Base-by-base conservation (phyloP, 305 asterid species). In the Solanum hybrid region DNA sequence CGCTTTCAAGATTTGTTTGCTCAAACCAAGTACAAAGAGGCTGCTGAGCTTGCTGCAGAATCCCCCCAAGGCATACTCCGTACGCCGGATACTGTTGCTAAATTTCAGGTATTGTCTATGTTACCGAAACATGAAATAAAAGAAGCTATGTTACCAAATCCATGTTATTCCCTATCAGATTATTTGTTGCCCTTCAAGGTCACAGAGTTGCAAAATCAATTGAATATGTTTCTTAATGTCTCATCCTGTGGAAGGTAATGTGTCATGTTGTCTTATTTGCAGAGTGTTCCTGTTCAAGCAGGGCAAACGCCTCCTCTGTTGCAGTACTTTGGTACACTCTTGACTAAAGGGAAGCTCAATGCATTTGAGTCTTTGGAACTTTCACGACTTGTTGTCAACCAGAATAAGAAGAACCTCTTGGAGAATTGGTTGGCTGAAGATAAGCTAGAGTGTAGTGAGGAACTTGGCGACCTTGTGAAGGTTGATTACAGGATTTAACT, bases 231-330 rank as follows among this genome's bases (percentile, higher is more conserved):
- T 56, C 88, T 56, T 85, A 85, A 13, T 56, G 72, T 12, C 45
- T 31, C 38, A 56, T 85, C 42, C 45, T 88, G 66, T 51, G 38
- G 37, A 88, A n/a, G 38, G 24, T 88, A 31, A 88, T 35, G 38
- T 78, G 37, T n/a, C 66, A 51, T 78, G 75, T 56, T 91, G 40
- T 89, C 29, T 51, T 89, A 32, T 90, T 90, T 92, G 93, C 94
- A 98, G 99, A 98, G 99, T 88, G 99, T 98, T 88, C 99, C 99
- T 91, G 99, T 97, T 91, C 99, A 98, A 94, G 96, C 99, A 92
- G 99, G 99, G 91, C 99, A 97, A 93, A 98, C 99, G 29, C 99
- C 99, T 12, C 99, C 99, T 31, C 90, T 98, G 94, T 94, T 98
- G 92, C 99, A 98, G 93, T 98, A 98, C 89, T 98, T 98, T 94